Percentiles rank a stretch among this genome's conserved stretches.
phyloP scores from a whole-genome alignment of 768 basidiomycete species.

The Termitomyces sp. region DNA sequence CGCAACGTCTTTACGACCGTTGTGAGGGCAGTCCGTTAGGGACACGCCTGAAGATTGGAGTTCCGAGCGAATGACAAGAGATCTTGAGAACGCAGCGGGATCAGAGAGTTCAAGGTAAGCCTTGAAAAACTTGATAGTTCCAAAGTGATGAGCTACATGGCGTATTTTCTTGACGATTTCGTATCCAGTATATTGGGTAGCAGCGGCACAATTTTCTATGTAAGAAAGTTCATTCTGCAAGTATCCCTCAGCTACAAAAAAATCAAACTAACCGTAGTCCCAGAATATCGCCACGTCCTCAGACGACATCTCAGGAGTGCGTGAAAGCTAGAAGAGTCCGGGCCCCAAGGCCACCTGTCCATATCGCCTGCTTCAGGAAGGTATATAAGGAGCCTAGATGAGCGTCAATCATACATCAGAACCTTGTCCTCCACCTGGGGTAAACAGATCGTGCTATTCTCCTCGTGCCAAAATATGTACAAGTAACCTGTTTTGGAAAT shows the following conservation, averaged over 20 bases:
- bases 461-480: too few species aligned
- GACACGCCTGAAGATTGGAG: constrained; percentile 47
- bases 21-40: constrained; percentile 33
- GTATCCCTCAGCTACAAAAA: neutral
- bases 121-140: constrained; percentile 48
- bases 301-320: constrained; percentile 3
- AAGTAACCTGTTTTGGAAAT: too few species aligned
- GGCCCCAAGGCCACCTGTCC: neutral
- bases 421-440: neutral
- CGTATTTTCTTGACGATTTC: constrained; percentile 43
- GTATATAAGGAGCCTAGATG: neutral
- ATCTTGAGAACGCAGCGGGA: constrained; percentile 25
- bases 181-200: constrained; percentile 39
- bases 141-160: constrained; percentile 45
- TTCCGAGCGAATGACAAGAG: constrained; percentile 36
- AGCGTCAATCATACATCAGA: neutral
- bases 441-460: too few species aligned
- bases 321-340: neutral
- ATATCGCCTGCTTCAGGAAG: neutral
- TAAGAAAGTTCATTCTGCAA: neutral
- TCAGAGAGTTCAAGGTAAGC: constrained; percentile 52
- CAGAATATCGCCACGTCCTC: constrained; percentile 42
- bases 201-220: constrained; percentile 43
- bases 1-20: constrained; percentile 36
- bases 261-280: constrained; percentile 30